These are phyloP conservation scores for Suillus sp. DNA, from an alignment of 768 basidiomycete species.

Conservation along the genomic window DNA sequence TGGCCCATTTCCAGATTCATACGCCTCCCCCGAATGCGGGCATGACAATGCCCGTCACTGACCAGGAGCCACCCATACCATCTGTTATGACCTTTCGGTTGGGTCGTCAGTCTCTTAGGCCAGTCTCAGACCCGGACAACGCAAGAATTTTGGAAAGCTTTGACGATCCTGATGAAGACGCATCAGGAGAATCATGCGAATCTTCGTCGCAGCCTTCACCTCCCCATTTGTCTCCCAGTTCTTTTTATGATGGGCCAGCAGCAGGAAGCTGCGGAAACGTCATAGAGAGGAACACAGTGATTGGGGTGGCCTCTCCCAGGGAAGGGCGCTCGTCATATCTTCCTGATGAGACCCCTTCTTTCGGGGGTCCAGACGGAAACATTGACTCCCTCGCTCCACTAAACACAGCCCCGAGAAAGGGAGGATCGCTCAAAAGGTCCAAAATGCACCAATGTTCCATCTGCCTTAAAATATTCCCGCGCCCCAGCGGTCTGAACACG, in stretches of 20 bases:
- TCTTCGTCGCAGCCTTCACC: slow-evolving; percentile 12
- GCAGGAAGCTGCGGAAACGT: slow-evolving; percentile 28
- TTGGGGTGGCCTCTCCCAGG: background rate
- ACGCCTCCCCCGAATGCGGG: slow-evolving; percentile 8
- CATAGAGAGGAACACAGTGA: slow-evolving; percentile 5
- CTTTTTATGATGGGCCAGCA: slow-evolving; percentile 10
- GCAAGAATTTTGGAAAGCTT: slow-evolving; percentile 21
- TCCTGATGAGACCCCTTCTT: slow-evolving; percentile 14
- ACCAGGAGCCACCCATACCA: slow-evolving; percentile 12
- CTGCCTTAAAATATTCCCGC: slow-evolving; percentile 49
- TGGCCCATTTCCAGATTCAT: slow-evolving; percentile 33
- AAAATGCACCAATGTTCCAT: slow-evolving; percentile 53
- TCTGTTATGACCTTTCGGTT: slow-evolving; percentile 36
- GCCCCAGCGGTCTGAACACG: slow-evolving; percentile 52
- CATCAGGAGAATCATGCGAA: slow-evolving; percentile 16
- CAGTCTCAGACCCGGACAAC: slow-evolving; percentile 32
- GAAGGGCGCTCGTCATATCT: slow-evolving; percentile 1
- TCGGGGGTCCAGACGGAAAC: slow-evolving; percentile 12
- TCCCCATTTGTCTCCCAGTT: slow-evolving; percentile 10
- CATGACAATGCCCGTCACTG: background rate
- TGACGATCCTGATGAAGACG: slow-evolving; percentile 21
- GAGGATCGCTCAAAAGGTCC: slow-evolving; percentile 36
- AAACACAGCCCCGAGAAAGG: background rate
- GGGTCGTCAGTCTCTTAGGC: slow-evolving; percentile 26
- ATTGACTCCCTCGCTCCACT: slow-evolving; percentile 2